These are phyloP conservation scores for Macrophomina tecta DNA, from an alignment of 2,329 filamentous ascomycete genomes.

Conservation along the genomic window DNA sequence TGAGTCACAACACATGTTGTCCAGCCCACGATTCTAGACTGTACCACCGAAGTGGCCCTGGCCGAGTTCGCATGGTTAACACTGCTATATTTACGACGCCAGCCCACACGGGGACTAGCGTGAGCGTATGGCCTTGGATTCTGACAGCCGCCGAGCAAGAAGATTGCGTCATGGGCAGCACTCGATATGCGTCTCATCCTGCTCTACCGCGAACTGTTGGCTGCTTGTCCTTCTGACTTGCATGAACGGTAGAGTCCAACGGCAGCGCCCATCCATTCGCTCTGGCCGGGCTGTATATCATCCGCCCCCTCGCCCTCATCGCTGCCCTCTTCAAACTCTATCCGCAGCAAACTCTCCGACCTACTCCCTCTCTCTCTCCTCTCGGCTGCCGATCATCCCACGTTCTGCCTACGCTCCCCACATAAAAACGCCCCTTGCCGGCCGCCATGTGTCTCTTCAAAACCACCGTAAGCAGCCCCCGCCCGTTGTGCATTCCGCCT, in stretches of 20 bases:
- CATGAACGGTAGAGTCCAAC: not conserved
- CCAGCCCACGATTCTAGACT: not conserved
- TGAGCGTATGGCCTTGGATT: not conserved
- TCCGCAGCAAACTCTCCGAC: not conserved
- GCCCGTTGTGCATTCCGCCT: not conserved
- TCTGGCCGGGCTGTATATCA: not conserved
- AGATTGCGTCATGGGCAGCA: not conserved
- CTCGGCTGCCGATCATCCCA: not conserved
- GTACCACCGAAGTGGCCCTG: not conserved
- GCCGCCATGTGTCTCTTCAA: slow-evolving; percentile 14
- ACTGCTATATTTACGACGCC: not conserved
- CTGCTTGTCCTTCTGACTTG: not conserved
- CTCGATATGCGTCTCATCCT: not conserved
- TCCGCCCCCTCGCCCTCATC: not conserved
- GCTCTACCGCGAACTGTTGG: not conserved
- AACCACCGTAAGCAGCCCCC: not conserved
- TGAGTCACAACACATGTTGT: not conserved
- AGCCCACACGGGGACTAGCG: not conserved
- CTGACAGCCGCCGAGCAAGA: not conserved
- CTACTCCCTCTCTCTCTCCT: not conserved
- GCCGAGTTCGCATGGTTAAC: not conserved
- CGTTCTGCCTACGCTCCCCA: not conserved
- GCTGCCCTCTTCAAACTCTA: not conserved
- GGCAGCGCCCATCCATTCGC: not conserved
- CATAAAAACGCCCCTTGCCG: not conserved